Percentiles rank a stretch among this genome's conserved stretches.
Conservation (phyloP, 2,329 filamentous ascomycete genomes). For the Trichoderma polysporum region DNA sequence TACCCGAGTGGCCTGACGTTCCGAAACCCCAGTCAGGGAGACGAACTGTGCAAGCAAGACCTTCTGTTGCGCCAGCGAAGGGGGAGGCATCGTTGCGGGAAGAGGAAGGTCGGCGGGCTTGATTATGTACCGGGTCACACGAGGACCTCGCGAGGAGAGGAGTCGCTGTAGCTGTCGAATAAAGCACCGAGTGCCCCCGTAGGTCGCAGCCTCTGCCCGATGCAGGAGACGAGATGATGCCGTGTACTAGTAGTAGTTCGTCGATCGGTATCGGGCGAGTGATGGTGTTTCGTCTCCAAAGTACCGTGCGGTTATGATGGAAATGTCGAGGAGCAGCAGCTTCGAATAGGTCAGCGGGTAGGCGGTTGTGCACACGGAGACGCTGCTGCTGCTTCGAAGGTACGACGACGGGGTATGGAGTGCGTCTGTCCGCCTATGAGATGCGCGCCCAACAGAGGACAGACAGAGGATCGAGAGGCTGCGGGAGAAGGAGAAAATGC, state of each 20-base stretch:
- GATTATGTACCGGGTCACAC: slow-evolving; percentile 11
- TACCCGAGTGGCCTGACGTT: slow-evolving; percentile 47
- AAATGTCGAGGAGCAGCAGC: background rate
- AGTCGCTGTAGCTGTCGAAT: background rate
- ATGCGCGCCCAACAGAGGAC: background rate
- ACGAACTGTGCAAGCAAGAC: slow-evolving; percentile 44
- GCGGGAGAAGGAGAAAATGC: background rate
- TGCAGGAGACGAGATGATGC: slow-evolving; percentile 7
- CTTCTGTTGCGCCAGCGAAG: slow-evolving; percentile 42
- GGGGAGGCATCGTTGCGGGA: slow-evolving; percentile 36
- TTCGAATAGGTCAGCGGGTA: background rate
- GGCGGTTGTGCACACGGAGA: background rate
- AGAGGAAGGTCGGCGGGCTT: slow-evolving; percentile 16
- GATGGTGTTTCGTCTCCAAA: background rate
- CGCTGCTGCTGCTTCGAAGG: background rate
- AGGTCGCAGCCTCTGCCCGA: background rate
- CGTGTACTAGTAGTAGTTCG: background rate
- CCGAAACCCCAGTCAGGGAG: slow-evolving; percentile 43
- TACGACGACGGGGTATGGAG: background rate
- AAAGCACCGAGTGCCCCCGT: slow-evolving; percentile 2
- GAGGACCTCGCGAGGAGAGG: background rate
- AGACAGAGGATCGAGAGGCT: background rate
- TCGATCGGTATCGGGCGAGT: background rate
- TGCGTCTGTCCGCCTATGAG: background rate
- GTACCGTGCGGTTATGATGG: background rate